Evolutionary conservation across 1,139 yeast genomes (phyloP), one percentile per base, ranked within the genome.

Genomic region (Hanseniaspora uvarum): DNA sequence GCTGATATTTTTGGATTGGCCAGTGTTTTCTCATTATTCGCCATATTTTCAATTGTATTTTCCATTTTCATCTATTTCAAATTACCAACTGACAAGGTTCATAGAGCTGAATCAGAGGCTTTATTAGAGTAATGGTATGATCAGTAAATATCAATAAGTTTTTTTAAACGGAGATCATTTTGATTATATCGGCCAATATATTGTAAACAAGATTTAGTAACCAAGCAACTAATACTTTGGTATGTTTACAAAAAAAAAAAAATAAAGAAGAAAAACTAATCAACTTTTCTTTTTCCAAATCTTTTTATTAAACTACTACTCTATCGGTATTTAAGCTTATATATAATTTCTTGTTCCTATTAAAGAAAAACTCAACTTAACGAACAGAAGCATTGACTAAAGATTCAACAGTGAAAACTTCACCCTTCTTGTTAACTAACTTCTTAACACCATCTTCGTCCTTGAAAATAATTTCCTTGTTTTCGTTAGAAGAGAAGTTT

Each of bases 51-150:
- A 62, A 66, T 66, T 1, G 57, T 70, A 4, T 78, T 83, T 58
- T 72, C 70, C 33, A 55, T 67, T 41, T 83, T 80, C 62, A 74
- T 81, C 21, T 64, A 67, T 55, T 60, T 58, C 4, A 68, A 65
- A 51, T 72, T 87, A 2, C 96, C 96, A 0, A 96, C 88, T 64
- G 86, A 96, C 0, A 84, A 78, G 63, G 92, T 92, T 3, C 77
- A 76, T 1, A 33, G 3, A n/a, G 43, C 18, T 14, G 50, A 46
- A 11, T 14, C 30, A 14, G 28, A 21, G 7, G 41, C 41, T 23
- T 14, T 38, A 38, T 38, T 43, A 31, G n/a, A 16, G 11, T 41
- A 41, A 8, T 11, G 2, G 8, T 24, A 6, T 30, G 11, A 19
- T 26, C 4, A 18, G 5, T 11, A 40, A 24, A 40, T 6, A 40